Percentiles rank a stretch among this genome's conserved stretches.
phyloP scores from a whole-genome alignment of 2,329 filamentous ascomycete species.

The Penicillium sp. region DNA sequence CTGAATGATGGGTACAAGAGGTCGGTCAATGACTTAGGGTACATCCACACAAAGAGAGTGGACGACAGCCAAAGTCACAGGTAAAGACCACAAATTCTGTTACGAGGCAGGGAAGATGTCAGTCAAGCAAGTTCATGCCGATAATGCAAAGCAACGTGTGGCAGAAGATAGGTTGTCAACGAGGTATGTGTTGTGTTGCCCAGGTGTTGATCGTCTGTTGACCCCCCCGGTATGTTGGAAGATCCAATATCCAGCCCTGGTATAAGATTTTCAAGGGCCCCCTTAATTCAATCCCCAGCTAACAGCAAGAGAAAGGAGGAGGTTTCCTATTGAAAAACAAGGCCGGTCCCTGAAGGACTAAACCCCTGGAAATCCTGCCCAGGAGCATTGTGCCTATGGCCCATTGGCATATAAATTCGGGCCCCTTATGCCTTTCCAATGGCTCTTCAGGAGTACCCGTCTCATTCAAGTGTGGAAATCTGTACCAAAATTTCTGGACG shows the following conservation, averaged over 20 bases:
- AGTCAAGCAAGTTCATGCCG: neutral
- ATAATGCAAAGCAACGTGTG: conserved; percentile 6
- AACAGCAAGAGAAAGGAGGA: conserved; percentile 12
- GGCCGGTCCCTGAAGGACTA: conserved; percentile 11
- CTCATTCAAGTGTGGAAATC: neutral
- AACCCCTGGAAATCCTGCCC: conserved; percentile 13
- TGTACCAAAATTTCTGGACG: neutral
- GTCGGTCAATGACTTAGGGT: conserved; percentile 34
- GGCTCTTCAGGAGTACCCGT: neutral
- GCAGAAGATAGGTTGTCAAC: neutral
- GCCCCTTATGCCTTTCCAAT: conserved; percentile 10
- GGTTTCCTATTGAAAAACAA: conserved; percentile 20
- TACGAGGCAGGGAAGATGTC: neutral
- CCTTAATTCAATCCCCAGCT: conserved; percentile 21
- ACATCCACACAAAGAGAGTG: conserved; percentile 37
- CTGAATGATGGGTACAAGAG: conserved; percentile 24
- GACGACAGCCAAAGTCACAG: conserved; percentile 32
- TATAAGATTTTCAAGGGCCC: conserved; percentile 28
- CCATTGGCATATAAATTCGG: conserved; percentile 21
- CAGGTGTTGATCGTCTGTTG: conserved; percentile 24
- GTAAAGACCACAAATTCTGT: conserved; percentile 25
- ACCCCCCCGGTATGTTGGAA: conserved; percentile 11
- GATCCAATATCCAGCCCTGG: conserved; percentile 21
- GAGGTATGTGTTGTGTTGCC: conserved; percentile 36
- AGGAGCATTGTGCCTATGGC: conserved; percentile 22